phyloP scores from a whole-genome alignment of 352 stramenopile species.

The Phytophthora rubi region DNA sequence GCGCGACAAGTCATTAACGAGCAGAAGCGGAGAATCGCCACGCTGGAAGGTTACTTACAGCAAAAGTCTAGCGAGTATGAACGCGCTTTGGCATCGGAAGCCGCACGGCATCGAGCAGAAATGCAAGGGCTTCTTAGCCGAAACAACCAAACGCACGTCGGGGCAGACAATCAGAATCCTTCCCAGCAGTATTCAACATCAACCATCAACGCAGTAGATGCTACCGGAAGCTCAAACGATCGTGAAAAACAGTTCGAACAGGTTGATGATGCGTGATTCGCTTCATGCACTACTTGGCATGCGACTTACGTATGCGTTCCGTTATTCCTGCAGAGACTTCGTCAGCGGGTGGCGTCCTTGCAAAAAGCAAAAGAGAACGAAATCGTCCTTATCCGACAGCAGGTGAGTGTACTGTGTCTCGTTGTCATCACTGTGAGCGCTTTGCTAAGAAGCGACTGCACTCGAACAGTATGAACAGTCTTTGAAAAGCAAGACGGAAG shows the following conservation, averaged over 20 bases:
- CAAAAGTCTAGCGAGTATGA: constrained; percentile 74
- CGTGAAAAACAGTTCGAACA: constrained; percentile 39
- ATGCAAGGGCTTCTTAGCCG: constrained; percentile 63
- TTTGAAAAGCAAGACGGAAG: constrained; percentile 55
- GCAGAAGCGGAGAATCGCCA: constrained; percentile 53
- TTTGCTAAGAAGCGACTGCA: not conserved
- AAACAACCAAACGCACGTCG: constrained; percentile 23
- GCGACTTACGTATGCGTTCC: not conserved
- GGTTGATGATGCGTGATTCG: constrained; percentile 6
- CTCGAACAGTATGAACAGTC: constrained; percentile 65
- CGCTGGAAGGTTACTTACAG: constrained; percentile 54
- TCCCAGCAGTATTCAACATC: constrained; percentile 35
- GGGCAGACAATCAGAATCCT: constrained; percentile 3
- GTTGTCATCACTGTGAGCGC: not conserved
- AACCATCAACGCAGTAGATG: constrained; percentile 22
- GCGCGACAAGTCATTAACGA: constrained; percentile 58
- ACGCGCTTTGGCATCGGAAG: constrained; percentile 56
- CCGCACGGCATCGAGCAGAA: constrained; percentile 51
- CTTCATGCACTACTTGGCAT: not conserved
- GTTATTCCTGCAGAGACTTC: constrained; percentile 39
- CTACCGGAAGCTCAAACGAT: constrained; percentile 26
- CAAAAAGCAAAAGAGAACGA: constrained; percentile 74
- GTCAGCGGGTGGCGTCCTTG: constrained; percentile 54
- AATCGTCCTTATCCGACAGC: constrained; percentile 72
- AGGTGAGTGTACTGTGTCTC: constrained; percentile 34